A percentile compares a stretch with the other conserved stretches of the same genome.
Evolutionary conservation across 2,329 filamentous ascomycete species (phyloP).

Genomic region (Cryphonectria carpinicola): DNA sequence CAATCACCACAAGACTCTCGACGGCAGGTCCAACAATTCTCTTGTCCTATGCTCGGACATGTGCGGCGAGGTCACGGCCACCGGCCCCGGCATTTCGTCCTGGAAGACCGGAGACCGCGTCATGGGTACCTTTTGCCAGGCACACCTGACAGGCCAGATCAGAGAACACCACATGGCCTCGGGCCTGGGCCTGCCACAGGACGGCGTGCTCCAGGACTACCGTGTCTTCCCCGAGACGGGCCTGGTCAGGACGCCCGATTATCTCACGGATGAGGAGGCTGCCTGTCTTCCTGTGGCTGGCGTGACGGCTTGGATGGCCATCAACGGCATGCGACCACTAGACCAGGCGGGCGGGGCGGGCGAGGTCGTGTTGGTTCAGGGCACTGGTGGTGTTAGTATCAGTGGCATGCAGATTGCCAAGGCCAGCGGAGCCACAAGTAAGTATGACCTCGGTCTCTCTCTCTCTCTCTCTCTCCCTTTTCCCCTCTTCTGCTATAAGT

Average conservation of each 20-base stretch:
- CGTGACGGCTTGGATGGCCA: constrained; percentile 67
- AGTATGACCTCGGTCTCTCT: constrained; percentile 33
- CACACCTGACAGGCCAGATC: constrained; percentile 62
- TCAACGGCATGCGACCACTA: constrained; percentile 62
- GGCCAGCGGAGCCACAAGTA: constrained; percentile 53
- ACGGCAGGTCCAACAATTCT: constrained; percentile 40
- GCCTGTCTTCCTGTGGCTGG: constrained; percentile 63
- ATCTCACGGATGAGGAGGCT: constrained; percentile 63
- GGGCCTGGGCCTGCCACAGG: constrained; percentile 64
- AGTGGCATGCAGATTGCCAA: constrained; percentile 58
- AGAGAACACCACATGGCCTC: constrained; percentile 56
- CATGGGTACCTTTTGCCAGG: constrained; percentile 65
- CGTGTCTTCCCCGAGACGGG: constrained; percentile 61
- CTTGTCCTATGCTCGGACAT: constrained; percentile 73
- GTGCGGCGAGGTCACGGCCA: constrained; percentile 62
- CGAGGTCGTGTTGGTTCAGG: constrained; percentile 55
- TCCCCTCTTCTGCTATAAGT: constrained; percentile 18
- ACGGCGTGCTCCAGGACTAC: constrained; percentile 62
- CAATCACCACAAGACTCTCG: constrained; percentile 63
- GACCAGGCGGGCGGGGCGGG: constrained; percentile 52
- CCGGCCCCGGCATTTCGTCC: constrained; percentile 46
- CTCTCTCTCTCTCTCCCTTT: not conserved
- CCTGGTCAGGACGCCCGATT: constrained; percentile 59
- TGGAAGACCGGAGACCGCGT: constrained; percentile 67
- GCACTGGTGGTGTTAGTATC: constrained; percentile 58